Evolutionary conservation across 2,329 filamentous ascomycete species (phyloP).

Genomic region (Calonectria fujianensis): DNA sequence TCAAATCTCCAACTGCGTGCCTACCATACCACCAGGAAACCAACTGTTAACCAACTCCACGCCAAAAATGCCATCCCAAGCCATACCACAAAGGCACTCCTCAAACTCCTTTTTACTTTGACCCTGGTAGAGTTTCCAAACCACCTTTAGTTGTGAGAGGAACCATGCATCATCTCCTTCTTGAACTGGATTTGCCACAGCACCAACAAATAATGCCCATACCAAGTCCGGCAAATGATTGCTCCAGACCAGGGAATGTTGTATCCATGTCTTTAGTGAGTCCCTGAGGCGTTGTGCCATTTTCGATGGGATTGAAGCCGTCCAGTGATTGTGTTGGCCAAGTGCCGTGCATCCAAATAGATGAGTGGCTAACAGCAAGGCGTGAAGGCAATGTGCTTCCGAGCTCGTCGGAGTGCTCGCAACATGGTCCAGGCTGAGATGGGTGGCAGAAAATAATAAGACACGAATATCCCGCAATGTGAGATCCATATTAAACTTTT

Average conservation of each 20-base stretch:
- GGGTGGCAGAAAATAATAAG: constrained; percentile 11
- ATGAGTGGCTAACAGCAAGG: constrained; percentile 14
- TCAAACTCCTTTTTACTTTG: constrained; percentile 5
- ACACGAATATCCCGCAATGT: constrained; percentile 27
- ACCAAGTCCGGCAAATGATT: constrained; percentile 22
- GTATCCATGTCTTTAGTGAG: not conserved
- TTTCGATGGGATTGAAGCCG: not conserved
- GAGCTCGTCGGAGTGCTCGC: constrained; percentile 4
- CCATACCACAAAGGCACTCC: not conserved
- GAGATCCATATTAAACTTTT: constrained; percentile 28
- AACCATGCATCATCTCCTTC: constrained; percentile 14
- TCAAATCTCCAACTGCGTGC: not conserved
- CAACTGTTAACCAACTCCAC: not conserved
- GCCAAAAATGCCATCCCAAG: constrained; percentile 25
- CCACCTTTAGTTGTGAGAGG: constrained; percentile 4
- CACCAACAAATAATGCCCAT: constrained; percentile 26
- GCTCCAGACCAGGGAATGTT: not conserved
- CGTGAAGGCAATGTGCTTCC: constrained; percentile 12
- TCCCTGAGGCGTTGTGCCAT: constrained; percentile 11
- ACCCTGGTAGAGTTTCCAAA: not conserved
- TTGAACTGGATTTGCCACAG: not conserved
- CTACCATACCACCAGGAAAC: not conserved
- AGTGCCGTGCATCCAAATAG: constrained; percentile 18
- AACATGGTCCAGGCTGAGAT: constrained; percentile 9
- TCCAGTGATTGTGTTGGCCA: constrained; percentile 27